Evolutionary conservation across 805 yeast genomes (phyloP), one percentile per base, ranked within the genome.

Genomic region (Starmerella bacillaris): DNA sequence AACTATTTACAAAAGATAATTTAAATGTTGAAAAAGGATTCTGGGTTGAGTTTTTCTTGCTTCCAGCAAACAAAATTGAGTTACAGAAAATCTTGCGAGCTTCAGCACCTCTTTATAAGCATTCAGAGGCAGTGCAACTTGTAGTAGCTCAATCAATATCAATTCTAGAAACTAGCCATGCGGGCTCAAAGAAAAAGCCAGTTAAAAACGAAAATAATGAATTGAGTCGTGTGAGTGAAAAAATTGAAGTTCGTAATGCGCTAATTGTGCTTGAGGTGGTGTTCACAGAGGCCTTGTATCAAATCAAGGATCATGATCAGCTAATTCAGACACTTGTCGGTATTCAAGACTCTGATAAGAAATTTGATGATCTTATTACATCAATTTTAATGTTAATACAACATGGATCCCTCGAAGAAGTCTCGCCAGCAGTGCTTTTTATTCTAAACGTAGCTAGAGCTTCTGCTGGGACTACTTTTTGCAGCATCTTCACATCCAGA

Each of bases 11-110:
- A 5, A 12, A 5, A 11, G 32, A 21, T 12, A n/a, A 21, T 2
- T 38, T 34, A 21, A 21, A 5, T 4, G 54, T 49, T 18, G 27
- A 29, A 2, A 53, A 53, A 6, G 58, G 57, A 11, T 52, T 37
- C 42, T 54, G 58, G 58, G 50, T 51, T 20, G 57, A 54, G 40
- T 44, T 55, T 24, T 54, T 53, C 37, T 31, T 54, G 27, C 45
- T 55, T 30, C 49, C 49, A 4, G 49, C 49, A 26, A 40, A 44
- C 30, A 36, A 32, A 27, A 43, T 35, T 33, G 41, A 38, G 34
- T 42, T 48, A 21, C 20, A 19, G n/a, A 22, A 38, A 19, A 47
- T 36, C 14, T 35, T 37, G 4, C 22, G 40, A 27, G 42, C 26
- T 18, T 34, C 39, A 12, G 36, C 45, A 3, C 44, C 47, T 46